phyloP scores from a whole-genome alignment of 2,329 filamentous ascomycete species.

The Calonectria multiphialidica region DNA sequence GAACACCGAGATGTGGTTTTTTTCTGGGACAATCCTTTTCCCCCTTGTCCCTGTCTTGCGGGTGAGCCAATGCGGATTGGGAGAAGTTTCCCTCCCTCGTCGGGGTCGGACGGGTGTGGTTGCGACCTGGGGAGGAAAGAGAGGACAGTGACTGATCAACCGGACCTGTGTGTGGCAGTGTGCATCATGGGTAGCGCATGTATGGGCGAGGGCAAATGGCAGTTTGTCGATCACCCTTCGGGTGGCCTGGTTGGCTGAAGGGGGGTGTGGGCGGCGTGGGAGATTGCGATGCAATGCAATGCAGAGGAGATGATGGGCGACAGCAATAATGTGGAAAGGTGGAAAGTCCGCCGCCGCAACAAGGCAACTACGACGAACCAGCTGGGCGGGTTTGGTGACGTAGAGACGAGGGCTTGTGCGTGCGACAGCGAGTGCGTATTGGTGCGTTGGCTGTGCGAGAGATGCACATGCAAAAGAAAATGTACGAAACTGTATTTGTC shows the following conservation, averaged over 20 bases:
- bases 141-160: background rate
- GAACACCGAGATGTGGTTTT: background rate
- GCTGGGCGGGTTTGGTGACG: background rate
- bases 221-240: conserved; percentile 13
- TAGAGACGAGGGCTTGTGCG: background rate
- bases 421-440: background rate
- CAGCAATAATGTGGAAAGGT: background rate
- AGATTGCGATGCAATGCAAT: conserved; percentile 22
- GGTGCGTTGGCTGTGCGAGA: background rate
- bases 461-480: background rate
- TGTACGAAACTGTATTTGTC: background rate
- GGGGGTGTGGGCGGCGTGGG: conserved; percentile 2
- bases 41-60: background rate
- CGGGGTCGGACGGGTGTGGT: background rate
- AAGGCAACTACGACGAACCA: conserved; percentile 3
- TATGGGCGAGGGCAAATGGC: background rate
- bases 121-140: background rate
- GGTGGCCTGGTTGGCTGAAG: background rate
- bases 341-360: conserved; percentile 7
- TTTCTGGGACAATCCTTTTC: background rate
- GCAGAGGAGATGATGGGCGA: background rate
- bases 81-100: background rate
- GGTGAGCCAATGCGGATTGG: background rate
- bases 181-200: background rate
- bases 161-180: background rate